A percentile compares a stretch with the other conserved stretches of the same genome.
These are phyloP conservation scores for Anaeramoeba ignava DNA, from an alignment of 78 protist genomes.

Conservation along the genomic window DNA sequence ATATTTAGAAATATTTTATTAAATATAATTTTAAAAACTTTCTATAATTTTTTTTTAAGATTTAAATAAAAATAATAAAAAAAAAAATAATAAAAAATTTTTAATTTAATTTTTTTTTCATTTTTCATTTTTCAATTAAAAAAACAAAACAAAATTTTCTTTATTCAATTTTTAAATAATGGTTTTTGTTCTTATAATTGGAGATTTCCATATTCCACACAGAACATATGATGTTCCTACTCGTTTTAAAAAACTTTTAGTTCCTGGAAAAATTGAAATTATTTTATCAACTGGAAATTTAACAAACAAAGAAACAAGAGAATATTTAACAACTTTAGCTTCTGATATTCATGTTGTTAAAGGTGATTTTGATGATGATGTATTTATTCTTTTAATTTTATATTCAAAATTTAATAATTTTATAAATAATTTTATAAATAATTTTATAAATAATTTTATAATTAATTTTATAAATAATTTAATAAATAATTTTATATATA, in stretches of 20 bases:
- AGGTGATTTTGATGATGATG: constrained; percentile 91
- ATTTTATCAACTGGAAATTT: constrained; percentile 94
- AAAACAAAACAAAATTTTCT: background rate
- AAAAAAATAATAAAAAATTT: background rate
- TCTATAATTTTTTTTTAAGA: too few species aligned
- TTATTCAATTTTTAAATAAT: background rate
- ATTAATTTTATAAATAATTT: background rate
- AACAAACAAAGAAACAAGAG: constrained; percentile 54
- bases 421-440: too few species aligned
- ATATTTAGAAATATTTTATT: background rate
- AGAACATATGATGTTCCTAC: constrained; percentile 69
- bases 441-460: background rate
- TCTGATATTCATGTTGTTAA: constrained; percentile 73
- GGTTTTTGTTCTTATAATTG: constrained; percentile 88
- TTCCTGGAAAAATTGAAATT: constrained; percentile 86
- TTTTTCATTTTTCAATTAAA: background rate
- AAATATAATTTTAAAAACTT: too few species aligned
- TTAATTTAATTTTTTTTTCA: constrained; percentile 1
- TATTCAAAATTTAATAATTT: too few species aligned
- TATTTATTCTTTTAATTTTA: too few species aligned
- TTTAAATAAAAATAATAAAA: background rate
- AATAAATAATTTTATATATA: background rate
- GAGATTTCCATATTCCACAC: constrained; percentile 97
- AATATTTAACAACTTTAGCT: constrained; percentile 72
- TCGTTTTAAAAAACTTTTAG: constrained; percentile 71